Evolutionary conservation across 306 rosid genomes (phyloP).

Genomic region (Cicer arietinum): DNA sequence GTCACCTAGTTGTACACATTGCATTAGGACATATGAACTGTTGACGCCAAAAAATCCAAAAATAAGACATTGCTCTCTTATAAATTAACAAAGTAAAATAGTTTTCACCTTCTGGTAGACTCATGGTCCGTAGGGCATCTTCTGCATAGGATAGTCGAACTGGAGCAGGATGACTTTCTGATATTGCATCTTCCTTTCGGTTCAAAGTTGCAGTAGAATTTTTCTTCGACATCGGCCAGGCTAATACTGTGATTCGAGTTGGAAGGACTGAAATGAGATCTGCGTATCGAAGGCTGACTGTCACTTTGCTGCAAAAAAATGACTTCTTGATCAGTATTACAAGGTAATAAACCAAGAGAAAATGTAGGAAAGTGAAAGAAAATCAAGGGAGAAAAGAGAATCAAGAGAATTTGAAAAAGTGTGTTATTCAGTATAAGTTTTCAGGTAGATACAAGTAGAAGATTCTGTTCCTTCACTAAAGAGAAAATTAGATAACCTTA

Average conservation of each 20-base stretch:
- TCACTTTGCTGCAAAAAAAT: constrained; percentile 79
- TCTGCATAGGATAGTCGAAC: constrained; percentile 82
- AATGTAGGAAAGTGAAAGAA: constrained; percentile 6
- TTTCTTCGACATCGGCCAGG: constrained; percentile 76
- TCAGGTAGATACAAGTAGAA: not conserved
- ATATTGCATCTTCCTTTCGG: constrained; percentile 65
- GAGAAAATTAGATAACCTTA: constrained; percentile 24
- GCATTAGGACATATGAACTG: constrained; percentile 1
- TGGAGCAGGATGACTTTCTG: constrained; percentile 59
- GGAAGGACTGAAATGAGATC: constrained; percentile 84
- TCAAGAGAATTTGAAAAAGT: not conserved
- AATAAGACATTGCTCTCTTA: not conserved
- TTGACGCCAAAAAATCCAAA: not conserved
- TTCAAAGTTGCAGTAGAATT: constrained; percentile 46
- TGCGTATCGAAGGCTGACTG: constrained; percentile 80
- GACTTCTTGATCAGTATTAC: constrained; percentile 40
- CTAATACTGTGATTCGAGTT: constrained; percentile 68
- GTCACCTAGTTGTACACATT: constrained; percentile 34
- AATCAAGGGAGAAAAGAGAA: constrained; percentile 6
- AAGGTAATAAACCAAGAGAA: constrained; percentile 3
- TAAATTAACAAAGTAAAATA: constrained; percentile 39
- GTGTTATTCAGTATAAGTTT: not conserved
- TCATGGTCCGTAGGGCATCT: constrained; percentile 83
- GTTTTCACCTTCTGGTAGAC: constrained; percentile 82
- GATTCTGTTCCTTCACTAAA: not conserved